Base-by-base conservation (phyloP, 2,329 filamentous ascomycete species). In the Pseudocercospora cruenta region DNA sequence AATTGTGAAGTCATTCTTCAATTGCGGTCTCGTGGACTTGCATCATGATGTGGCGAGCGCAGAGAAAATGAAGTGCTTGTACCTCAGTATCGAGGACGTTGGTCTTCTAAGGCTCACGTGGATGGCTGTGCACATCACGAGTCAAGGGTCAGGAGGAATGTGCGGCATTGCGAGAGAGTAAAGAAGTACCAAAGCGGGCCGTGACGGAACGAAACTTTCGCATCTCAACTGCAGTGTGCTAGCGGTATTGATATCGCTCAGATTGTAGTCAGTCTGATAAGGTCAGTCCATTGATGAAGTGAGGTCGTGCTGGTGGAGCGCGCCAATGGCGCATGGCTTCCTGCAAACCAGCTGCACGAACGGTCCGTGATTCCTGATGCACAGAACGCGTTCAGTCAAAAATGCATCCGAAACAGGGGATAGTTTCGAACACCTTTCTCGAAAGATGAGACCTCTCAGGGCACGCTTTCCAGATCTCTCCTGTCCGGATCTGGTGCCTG, bases 21-120 rank as follows among this genome's bases (percentile, higher is more conserved):
- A 39, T 33, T 21, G 28, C 49, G 26, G 51, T 55, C 26, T 55
- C 51, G 51, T 54, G 51, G 24, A 26, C 47, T 54, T 61, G 63
- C 63, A 61, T 65, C 58, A 61, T 61, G 58, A 55, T 33, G 58
- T 43, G 49, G 49, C n/a, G 58, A 39, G 22, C 22, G 45, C 5
- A 16, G 49, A 61, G 33, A 60, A 31, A 28, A 49, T 65, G 57
- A 47, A 16, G 21, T 54, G 51, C 12, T 26, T 26, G 21, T 24
- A 26, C 21, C 7, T 53, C 19, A 9, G 51, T 54, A 31, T 31
- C 16, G 21, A 31, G 24, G 24, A n/a, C 4, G 21, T 16, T 16
- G 24, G 10, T 9, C 14, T 39, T n/a, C 8, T 4, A 16, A 39
- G 36, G 7, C 36, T 54, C 51, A 28, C 51, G 21, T 54, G 51